Conservation (phyloP, 2,329 filamentous ascomycete genomes). For the Neoscytalidium dimidiatum region DNA sequence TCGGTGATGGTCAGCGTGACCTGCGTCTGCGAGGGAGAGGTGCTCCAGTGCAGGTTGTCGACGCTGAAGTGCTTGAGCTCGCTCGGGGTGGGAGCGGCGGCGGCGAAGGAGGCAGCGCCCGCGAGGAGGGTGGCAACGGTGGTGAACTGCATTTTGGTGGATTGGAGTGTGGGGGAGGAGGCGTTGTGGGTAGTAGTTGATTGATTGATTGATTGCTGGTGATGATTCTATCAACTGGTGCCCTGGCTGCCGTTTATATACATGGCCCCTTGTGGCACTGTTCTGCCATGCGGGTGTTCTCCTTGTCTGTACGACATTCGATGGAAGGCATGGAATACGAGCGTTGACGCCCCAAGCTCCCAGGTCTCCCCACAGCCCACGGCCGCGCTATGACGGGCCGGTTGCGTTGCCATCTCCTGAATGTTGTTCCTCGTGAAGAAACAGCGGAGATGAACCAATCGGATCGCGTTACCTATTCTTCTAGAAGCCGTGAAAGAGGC, state of each 20-base stretch:
- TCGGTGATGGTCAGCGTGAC: not conserved
- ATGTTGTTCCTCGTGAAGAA: not conserved
- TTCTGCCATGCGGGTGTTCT: too few species aligned
- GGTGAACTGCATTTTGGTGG: constrained; percentile 4
- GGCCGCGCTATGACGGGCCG: not conserved
- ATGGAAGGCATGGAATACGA: not conserved
- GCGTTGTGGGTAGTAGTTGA: not conserved
- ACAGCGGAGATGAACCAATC: too few species aligned
- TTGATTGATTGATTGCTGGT: not conserved
- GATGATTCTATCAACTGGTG: not conserved
- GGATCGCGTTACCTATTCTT: too few species aligned
- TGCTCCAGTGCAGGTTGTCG: not conserved
- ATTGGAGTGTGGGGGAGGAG: not conserved
- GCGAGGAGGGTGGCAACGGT: not conserved
- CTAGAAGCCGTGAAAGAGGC: too few species aligned
- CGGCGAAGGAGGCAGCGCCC: not conserved
- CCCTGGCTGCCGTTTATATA: not conserved
- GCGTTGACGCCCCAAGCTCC: not conserved
- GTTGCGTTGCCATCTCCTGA: not conserved
- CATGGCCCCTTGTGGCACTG: not conserved
- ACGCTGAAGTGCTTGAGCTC: not conserved
- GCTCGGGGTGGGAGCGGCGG: not conserved
- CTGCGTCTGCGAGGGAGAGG: not conserved
- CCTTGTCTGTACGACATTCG: not conserved
- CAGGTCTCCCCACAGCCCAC: not conserved